These are phyloP conservation scores for Seminavis robusta DNA, from an alignment of 108 stramenopile genomes.

Conservation along the genomic window DNA sequence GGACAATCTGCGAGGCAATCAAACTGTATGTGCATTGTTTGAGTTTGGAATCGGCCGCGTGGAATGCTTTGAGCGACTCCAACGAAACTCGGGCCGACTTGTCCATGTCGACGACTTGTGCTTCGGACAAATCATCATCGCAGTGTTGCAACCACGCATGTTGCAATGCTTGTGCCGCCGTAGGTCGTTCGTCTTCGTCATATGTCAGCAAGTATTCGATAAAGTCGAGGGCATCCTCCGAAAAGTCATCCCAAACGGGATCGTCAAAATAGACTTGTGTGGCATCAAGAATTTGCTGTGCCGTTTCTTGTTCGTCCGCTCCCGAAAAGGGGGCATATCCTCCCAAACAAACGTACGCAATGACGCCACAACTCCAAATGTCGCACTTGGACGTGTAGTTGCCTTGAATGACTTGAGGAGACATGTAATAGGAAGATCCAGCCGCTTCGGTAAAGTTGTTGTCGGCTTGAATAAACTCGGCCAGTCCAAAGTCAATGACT, in stretches of 20 bases:
- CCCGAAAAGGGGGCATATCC: slow-evolving; percentile 24
- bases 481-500: slow-evolving; percentile 49
- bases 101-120: too few species aligned
- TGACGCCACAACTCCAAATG: slow-evolving; percentile 76
- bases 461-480: slow-evolving; percentile 38
- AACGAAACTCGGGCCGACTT: too few species aligned
- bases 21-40: too few species aligned
- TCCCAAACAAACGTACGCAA: slow-evolving; percentile 54
- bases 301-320: too few species aligned
- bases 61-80: too few species aligned
- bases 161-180: slow-evolving; percentile 22
- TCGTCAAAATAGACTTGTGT: slow-evolving; percentile 32
- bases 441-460: too few species aligned
- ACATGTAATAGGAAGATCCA: slow-evolving; percentile 71
- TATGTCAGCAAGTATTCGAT: slow-evolving; percentile 29
- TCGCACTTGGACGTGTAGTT: slow-evolving; percentile 64
- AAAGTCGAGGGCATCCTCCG: slow-evolving; percentile 14
- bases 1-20: too few species aligned
- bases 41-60: too few species aligned
- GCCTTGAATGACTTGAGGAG: slow-evolving; percentile 75
- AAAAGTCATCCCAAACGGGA: slow-evolving; percentile 35
- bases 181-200: slow-evolving; percentile 34
- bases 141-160: slow-evolving; percentile 26
- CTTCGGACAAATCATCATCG: too few species aligned
- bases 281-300: too few species aligned